Base-by-base conservation (phyloP, 257 asterid species). In the Nicotiana sylvestris region DNA sequence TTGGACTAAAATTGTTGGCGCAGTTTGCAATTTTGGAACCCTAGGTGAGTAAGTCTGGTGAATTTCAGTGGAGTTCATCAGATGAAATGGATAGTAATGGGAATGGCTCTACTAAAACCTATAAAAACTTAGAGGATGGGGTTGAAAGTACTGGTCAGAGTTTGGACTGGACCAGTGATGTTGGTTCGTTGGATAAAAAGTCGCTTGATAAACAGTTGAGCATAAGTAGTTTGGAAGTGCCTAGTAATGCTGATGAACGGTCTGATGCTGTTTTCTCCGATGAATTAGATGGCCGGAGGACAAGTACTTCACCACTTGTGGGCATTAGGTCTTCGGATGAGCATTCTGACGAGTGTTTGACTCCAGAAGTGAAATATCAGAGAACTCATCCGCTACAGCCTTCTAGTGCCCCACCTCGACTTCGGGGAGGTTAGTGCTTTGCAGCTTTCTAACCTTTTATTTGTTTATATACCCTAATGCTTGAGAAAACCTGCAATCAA, bases 31-130 rank as follows among this genome's bases (percentile, higher is more conserved):
- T 30, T 11, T 80, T 60, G 17, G 66, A 77, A 74, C 62, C 11
- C 43, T 61, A 70, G 72, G 32, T 53, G 70, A 80, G 55, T 56
- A 66, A 66, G 82, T 78, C 39, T 70, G 39, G 82, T 78, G 66
- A 66, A 56, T 39, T 66, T 80, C 43, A 65, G 83, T 9, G 66
- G 78, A 74, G 76, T 35, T 67, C 85, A 83, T 66, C 66, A 68
- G 51, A 87, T 85, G 86, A 83, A 77, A 89, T 93, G 99, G 92
- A 84, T 81, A 83, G 89, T 80, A 83, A 84, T 72, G 90, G 87
- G 82, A 82, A 46, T 85, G 89, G 79, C 0, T 25, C 51, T 33
- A 16, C 76, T 57, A 83, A 84, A 68, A 30, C 83, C 61, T 85
- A 81, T 1, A n/a, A 65, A 60, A 65, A 79, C 43, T 15, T 82